phyloP scores from a whole-genome alignment of 1,284 basidiomycete genomes.

The Fomitopsis betulina region DNA sequence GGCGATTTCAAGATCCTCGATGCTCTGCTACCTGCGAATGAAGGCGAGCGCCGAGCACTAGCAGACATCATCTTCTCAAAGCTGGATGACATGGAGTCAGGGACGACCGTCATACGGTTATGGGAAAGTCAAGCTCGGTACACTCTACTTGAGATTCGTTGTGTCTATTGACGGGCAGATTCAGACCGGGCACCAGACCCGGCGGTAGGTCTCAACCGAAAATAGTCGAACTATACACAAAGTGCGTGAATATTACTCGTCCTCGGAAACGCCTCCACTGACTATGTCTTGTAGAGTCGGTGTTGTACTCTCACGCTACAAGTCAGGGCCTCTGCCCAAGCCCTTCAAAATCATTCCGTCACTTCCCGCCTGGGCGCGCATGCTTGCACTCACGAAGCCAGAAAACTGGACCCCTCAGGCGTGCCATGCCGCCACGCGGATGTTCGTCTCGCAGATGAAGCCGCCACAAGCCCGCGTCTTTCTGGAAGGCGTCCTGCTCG shows the following conservation, averaged over 20 bases:
- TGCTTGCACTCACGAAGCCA: constrained; percentile 90
- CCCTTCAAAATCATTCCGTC: constrained; percentile 98
- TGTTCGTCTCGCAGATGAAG: constrained; percentile 97
- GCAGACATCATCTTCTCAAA: constrained; percentile 97
- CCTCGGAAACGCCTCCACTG: background rate
- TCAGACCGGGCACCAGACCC: constrained; percentile 71
- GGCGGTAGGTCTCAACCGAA: constrained; percentile 92
- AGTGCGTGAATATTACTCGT: constrained; percentile 47
- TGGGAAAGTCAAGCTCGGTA: constrained; percentile 58
- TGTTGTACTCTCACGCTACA: constrained; percentile 84
- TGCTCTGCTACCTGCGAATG: constrained; percentile 68
- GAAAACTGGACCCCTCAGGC: constrained; percentile 96
- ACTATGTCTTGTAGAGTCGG: constrained; percentile 60
- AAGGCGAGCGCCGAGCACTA: constrained; percentile 76
- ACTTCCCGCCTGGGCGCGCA: constrained; percentile 92
- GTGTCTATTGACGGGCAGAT: constrained; percentile 33
- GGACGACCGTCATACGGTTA: constrained; percentile 49
- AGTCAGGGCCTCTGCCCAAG: constrained; percentile 94
- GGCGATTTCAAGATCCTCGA: constrained; percentile 84
- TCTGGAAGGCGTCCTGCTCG: constrained; percentile 88
- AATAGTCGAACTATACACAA: constrained; percentile 92
- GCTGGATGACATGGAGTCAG: constrained; percentile 59
- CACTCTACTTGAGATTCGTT: constrained; percentile 4
- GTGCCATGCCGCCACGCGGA: constrained; percentile 89
- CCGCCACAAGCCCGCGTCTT: constrained; percentile 94